These are phyloP conservation scores for Cokeromyces recurvatus DNA, from an alignment of 371 early-diverging fungal genomes.

Conservation along the genomic window DNA sequence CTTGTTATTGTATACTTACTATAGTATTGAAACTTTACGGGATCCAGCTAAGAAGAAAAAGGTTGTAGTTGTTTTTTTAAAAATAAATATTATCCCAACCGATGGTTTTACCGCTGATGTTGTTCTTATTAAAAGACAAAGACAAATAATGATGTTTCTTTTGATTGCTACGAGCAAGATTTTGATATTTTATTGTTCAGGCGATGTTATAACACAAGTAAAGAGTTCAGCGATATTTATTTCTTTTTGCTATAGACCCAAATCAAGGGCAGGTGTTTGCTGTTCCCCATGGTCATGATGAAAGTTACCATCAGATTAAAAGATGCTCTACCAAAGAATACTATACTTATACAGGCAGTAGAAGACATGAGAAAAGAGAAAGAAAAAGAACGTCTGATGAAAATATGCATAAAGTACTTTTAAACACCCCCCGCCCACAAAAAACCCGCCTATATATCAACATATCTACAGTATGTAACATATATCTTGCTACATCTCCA, in stretches of 20 bases:
- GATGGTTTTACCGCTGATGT: neutral
- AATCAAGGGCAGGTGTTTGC: neutral
- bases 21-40: too few species aligned
- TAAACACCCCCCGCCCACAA: neutral
- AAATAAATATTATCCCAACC: neutral
- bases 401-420: neutral
- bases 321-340: constrained; percentile 1
- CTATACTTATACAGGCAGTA: neutral
- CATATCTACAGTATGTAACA: neutral
- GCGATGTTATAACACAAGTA: too few species aligned
- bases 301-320: neutral
- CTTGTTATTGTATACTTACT: too few species aligned
- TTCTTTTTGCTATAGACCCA: neutral
- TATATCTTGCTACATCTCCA: neutral
- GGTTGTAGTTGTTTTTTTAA: too few species aligned
- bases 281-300: neutral
- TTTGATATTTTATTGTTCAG: too few species aligned
- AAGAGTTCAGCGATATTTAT: neutral
- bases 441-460: neutral
- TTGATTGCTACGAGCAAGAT: too few species aligned
- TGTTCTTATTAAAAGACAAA: neutral
- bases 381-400: neutral
- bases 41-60: too few species aligned
- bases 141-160: too few species aligned
- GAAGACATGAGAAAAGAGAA: neutral